A percentile compares a stretch with the other conserved stretches of the same genome.
phyloP scores from a whole-genome alignment of 257 asterid genomes.

The Jasminum sambac region DNA sequence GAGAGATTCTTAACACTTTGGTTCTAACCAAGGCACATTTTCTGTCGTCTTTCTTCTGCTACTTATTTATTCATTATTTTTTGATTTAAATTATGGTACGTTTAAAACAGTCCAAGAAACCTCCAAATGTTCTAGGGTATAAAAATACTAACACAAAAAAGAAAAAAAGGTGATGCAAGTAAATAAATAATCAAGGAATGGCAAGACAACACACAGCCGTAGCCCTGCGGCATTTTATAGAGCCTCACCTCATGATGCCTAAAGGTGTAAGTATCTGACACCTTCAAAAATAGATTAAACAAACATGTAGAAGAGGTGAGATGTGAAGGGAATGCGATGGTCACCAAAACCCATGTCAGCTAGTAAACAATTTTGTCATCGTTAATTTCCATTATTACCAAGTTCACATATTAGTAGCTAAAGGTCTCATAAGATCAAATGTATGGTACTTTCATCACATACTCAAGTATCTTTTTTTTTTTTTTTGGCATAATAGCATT shows the following conservation, averaged over 20 bases:
- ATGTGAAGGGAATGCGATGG: background rate
- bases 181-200: background rate
- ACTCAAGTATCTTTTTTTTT: too few species aligned
- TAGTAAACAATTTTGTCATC: background rate
- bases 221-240: background rate
- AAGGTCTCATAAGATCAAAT: background rate
- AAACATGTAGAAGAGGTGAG: background rate
- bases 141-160: background rate
- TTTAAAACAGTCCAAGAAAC: slow-evolving; percentile 1
- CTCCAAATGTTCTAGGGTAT: background rate
- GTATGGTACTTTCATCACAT: background rate
- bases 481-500: too few species aligned
- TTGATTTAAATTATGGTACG: background rate
- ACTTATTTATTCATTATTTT: too few species aligned
- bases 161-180: background rate
- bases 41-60: background rate
- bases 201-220: background rate
- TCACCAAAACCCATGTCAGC: background rate
- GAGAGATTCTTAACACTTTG: background rate
- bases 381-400: background rate
- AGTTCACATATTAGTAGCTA: background rate
- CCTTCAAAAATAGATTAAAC: background rate
- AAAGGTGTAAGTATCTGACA: background rate
- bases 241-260: background rate
- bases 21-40: background rate